Evolutionary conservation across 176 grass and related monocot genomes (phyloP).

Genomic region (Avena eriantha): DNA sequence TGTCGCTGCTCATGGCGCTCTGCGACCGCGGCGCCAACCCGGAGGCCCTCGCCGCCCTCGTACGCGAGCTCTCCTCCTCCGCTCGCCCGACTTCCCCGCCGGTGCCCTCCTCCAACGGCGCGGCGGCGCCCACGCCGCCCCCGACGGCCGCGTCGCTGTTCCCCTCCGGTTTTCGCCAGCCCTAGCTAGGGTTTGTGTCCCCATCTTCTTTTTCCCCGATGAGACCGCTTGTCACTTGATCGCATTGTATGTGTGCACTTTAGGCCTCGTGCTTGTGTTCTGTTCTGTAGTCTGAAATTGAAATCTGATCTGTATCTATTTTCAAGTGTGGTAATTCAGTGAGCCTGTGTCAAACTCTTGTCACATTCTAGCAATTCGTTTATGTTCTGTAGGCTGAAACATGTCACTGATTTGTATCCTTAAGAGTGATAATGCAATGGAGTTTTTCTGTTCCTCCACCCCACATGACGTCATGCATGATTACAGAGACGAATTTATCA

Average conservation of each 20-base stretch:
- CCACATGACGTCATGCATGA: background rate
- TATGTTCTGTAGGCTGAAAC: background rate
- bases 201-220: background rate
- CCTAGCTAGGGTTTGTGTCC: conserved; percentile 61
- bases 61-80: conserved; percentile 69
- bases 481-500: background rate
- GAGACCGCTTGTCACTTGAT: conserved; percentile 15
- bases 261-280: background rate
- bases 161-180: conserved; percentile 45
- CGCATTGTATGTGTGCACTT: background rate
- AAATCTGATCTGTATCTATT: background rate
- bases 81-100: conserved; percentile 12
- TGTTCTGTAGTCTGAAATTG: background rate
- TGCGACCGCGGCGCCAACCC: conserved; percentile 82
- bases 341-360: background rate
- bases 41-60: conserved; percentile 77
- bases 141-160: conserved; percentile 38
- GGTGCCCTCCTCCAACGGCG: conserved; percentile 7
- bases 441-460: background rate
- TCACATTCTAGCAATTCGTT: background rate
- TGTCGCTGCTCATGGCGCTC: conserved; percentile 85
- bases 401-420: background rate
- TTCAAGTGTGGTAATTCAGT: background rate
- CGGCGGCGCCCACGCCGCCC: background rate
- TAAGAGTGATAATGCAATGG: background rate